Conservation (phyloP, 2,329 filamentous ascomycete species). For the Fusarium bactridioides region DNA sequence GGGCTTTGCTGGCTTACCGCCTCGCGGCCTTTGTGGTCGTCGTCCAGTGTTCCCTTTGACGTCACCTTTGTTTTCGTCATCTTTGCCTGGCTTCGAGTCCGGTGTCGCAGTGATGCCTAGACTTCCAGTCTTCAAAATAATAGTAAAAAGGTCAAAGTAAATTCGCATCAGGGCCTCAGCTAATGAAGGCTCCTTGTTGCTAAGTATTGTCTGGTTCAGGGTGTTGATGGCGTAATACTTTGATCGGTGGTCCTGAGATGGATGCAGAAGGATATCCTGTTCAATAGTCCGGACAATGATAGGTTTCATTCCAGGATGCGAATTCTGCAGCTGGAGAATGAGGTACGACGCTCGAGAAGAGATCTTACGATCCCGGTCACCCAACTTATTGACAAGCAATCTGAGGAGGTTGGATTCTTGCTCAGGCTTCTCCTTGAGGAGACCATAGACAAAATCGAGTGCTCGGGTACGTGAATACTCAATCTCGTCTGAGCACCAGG, state of each 20-base stretch:
- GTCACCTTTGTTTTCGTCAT: constrained; percentile 36
- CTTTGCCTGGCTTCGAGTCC: constrained; percentile 52
- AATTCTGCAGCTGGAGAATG: constrained; percentile 86
- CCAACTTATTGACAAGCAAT: constrained; percentile 93
- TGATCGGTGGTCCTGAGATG: constrained; percentile 85
- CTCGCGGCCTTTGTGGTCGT: constrained; percentile 39
- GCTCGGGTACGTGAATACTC: constrained; percentile 89
- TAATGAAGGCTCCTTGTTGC: constrained; percentile 80
- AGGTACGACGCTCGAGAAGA: constrained; percentile 92
- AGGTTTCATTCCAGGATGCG: constrained; percentile 92
- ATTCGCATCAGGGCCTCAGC: constrained; percentile 85
- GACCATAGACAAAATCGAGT: constrained; percentile 88
- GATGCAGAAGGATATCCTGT: constrained; percentile 84
- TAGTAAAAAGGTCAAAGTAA: constrained; percentile 90
- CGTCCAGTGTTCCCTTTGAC: constrained; percentile 12
- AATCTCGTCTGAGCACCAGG: constrained; percentile 94
- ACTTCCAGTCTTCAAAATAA: constrained; percentile 72
- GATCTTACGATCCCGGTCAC: constrained; percentile 94
- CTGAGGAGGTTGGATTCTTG: constrained; percentile 94
- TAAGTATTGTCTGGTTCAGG: constrained; percentile 94
- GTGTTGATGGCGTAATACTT: constrained; percentile 98
- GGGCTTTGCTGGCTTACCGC: constrained; percentile 29
- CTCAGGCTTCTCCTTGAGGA: constrained; percentile 95
- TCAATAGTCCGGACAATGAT: constrained; percentile 87
- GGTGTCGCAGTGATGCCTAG: constrained; percentile 53